Base-by-base conservation (phyloP, 2,329 filamentous ascomycete species). In the Periconia macrospinosa region DNA sequence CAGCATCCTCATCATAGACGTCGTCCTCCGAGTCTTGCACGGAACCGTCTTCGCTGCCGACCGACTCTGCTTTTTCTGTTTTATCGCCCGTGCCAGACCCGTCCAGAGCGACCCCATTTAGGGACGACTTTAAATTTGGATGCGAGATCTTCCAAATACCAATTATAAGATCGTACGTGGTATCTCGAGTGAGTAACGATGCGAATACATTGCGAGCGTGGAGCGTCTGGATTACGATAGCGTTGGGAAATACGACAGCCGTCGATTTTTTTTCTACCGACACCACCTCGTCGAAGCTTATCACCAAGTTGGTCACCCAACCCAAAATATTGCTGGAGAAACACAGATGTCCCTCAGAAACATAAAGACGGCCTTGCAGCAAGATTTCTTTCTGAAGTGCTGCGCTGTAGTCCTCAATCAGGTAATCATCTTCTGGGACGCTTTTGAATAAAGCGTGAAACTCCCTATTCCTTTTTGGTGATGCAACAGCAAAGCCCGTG, bases 261-360 rank as follows among this genome's bases (percentile, higher is more conserved):
- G 94, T 99, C 70, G 87, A 97, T 73, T 96, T 90, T 78, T 97
- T 97, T 76, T 99, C 94, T 8, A 99, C 90, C 1, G 93, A 92
- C 18, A 97, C 91, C 53, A 99, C 91, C 74, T 99, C 94, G 69
- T 99, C 94, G 71, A 99, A 99, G 73, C 92, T 95, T 79, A 99
- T 96, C 49, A 99, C 93, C 41, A 99, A 80, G 1, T 94, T 99
- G 0, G 94, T 99, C 19, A 95, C 90, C 94, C 94, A 99, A 50
- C 94, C 94, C 45, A 99, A 84, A 61, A 99, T 99, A 71, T 99
- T 99, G 79, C 94, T 97, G 67, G 92, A 97, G 76, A 99, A 99
- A 78, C 94, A 99, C 45, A 99, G 86, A 70, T 99, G 93, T 11
- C 93, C 92, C 76, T 99, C 94, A 0, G 94, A 97, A 41, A 99